Evolutionary conservation across 1,284 basidiomycete species (phyloP).

Genomic region (Gomphus bonarii): DNA sequence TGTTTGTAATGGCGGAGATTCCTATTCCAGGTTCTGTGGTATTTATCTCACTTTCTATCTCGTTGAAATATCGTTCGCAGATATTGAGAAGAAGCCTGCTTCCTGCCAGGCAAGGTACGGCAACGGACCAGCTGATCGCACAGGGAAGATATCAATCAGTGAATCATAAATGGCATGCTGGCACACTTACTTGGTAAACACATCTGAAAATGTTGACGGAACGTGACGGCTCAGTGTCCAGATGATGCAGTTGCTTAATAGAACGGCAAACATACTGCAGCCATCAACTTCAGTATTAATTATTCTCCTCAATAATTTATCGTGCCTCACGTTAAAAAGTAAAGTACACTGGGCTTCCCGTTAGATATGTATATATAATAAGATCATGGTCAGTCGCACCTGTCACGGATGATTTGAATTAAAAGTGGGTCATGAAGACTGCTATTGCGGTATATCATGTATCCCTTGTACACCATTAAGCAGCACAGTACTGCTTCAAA

Average conservation of each 20-base stretch:
- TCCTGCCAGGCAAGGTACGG: slow-evolving; percentile 44
- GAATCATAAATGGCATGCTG: not conserved
- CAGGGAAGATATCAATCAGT: slow-evolving; percentile 20
- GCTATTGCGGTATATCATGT: not conserved
- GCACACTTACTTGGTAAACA: not conserved
- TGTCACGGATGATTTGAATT: not conserved
- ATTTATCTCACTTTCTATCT: not conserved
- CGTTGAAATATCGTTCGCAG: slow-evolving; percentile 18
- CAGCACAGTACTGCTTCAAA: not conserved
- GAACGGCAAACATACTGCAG: too few species aligned
- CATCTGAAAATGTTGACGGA: not conserved
- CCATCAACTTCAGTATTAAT: too few species aligned
- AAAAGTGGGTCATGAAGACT: not conserved
- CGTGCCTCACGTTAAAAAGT: too few species aligned
- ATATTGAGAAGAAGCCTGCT: slow-evolving; percentile 48
- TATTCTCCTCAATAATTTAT: too few species aligned
- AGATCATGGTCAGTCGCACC: not conserved
- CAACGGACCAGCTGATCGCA: slow-evolving; percentile 40
- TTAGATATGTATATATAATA: not conserved
- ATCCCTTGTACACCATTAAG: slow-evolving; percentile 1
- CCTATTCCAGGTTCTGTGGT: not conserved
- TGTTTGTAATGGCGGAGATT: not conserved
- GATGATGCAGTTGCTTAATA: too few species aligned
- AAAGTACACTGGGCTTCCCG: too few species aligned
- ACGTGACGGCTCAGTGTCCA: too few species aligned